Evolutionary conservation across 2,329 filamentous ascomycete species (phyloP), one percentile per base, ranked within the genome.

Genomic region (Sporothrix variecibatus): DNA sequence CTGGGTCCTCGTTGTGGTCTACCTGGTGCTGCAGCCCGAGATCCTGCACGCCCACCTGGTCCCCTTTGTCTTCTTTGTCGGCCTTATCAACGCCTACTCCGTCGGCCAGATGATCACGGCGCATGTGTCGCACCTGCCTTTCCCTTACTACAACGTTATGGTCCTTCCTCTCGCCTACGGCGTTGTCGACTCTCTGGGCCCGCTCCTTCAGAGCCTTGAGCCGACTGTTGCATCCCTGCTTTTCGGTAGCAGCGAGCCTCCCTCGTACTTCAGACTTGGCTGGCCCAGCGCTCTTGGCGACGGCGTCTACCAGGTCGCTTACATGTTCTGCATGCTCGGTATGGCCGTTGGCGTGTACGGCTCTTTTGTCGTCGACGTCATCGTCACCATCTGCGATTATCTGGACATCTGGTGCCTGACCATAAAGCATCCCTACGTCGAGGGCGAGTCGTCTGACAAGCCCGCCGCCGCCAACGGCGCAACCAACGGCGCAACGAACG

Each of bases 321-420:
- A 78, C 73, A 89, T 97, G 81, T 98, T 97, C 83, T 88, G 91
- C 80, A 95, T 95, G 85, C 85, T 98, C 31, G 96, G 96, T 31
- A 84, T 94, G 75, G 93, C 92, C 0, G 82, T 97, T 67, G 96
- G 96, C 46, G 91, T 98, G n/a, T 98, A 99, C 84, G 95, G 94
- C 75, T 97, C 94, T 82, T 99, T 99, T 82, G 94, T 98, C 73
- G 93, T 97, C 43, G 96, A 98, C 81, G 95, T 98, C 73, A 98
- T 99, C 78, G 94, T 96, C 75, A 97, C 94, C 40, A 98, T 99
- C 78, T 99, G 96, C 84, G 96, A 99, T 82, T 97, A 97, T 82
- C 87, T 98, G 75, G 96, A 99, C 81, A 99, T 99, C 78, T 98
- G 94, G 94, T 99, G 96, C 81, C 86, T 99, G 81, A 97, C 93